Evolutionary conservation across 305 asterid genomes (phyloP), one percentile per base, ranked within the genome.

Genomic region (Fraxinus sp.): DNA sequence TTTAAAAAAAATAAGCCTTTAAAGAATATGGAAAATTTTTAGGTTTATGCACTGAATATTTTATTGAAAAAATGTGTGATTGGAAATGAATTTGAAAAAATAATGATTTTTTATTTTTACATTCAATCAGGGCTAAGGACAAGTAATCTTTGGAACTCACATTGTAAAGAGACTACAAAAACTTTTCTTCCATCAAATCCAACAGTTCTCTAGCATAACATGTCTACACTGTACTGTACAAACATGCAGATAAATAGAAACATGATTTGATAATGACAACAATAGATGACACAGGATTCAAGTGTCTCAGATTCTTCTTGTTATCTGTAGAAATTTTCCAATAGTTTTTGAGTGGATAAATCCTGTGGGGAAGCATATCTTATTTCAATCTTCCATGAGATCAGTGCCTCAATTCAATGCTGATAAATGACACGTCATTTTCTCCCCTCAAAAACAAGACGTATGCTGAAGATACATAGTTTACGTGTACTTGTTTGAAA

Each of bases 211-310:
- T 78, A 22, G 30, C 13, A 59, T 55, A 32, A 30, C 16, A 46
- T 33, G 46, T 41, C 24, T 52, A 7, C 81, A 55, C 39, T 66
- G 76, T 36, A 30, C 83, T 81, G 79, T 68, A 28, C 55, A 49
- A 41, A 24, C 13, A 70, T 83, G 68, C 49, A 81, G 49, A 68
- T 73, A 81, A 6, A 39, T 41, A 28, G 64, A 55, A 28, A 79
- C 37, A 82, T 36, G 35, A 70, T 80, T 74, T 57, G 8, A 70
- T 7, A 79, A 16, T 77, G 88, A 91, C 82, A 84, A 88, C 80
- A 30, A 75, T 62, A 86, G 79, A 20, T 37, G 87, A 85, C 55
- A 77, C 85, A 82, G 82, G 84, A 88, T 84, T 87, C 78, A 86
- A 86, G 82, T 80, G 75, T 59, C 81, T 84, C 82, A 83, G 76